Evolutionary conservation across 2,329 filamentous ascomycete genomes (phyloP).

Genomic region (Aspergillus transmontanensis): DNA sequence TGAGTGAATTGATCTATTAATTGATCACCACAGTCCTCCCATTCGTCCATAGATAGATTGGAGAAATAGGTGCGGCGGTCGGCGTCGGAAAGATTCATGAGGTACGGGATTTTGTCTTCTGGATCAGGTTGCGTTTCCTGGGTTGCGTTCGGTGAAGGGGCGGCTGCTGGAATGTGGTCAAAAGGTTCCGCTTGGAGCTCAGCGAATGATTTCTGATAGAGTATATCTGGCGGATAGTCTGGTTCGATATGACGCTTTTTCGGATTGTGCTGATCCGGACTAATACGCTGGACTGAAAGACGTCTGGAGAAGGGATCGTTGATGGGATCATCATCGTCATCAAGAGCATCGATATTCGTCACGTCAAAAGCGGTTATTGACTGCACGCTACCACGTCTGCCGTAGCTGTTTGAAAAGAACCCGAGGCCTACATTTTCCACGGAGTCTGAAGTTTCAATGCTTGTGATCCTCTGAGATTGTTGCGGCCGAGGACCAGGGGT

Average conservation of each 20-base stretch:
- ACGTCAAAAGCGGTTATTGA: constrained; percentile 34
- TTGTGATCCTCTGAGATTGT: constrained; percentile 21
- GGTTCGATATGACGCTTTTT: constrained; percentile 40
- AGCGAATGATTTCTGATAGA: constrained; percentile 50
- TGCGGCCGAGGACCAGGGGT: constrained; percentile 33
- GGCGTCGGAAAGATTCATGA: constrained; percentile 37
- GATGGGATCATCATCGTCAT: constrained; percentile 33
- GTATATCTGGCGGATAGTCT: constrained; percentile 51
- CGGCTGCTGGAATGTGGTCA: constrained; percentile 43
- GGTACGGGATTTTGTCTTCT: constrained; percentile 38
- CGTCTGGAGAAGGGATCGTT: constrained; percentile 36
- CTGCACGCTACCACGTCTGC: constrained; percentile 27
- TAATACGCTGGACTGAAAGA: constrained; percentile 29
- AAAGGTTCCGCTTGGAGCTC: constrained; percentile 55
- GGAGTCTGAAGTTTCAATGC: constrained; percentile 19
- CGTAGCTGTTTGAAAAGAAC: constrained; percentile 24
- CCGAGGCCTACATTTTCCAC: constrained; percentile 25
- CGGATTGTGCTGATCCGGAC: constrained; percentile 25
- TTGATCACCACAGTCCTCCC: constrained; percentile 65
- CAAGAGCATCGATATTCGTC: constrained; percentile 35
- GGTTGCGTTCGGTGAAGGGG: constrained; percentile 26
- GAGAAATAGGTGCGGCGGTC: constrained; percentile 55
- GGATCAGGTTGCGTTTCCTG: constrained; percentile 17
- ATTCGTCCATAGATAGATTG: constrained; percentile 55
- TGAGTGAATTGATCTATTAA: constrained; percentile 58